Percentiles rank a stretch among this genome's conserved stretches.
These are phyloP conservation scores for Fusarium xyrophilum DNA, from an alignment of 2,329 filamentous ascomycete species.

Conservation along the genomic window DNA sequence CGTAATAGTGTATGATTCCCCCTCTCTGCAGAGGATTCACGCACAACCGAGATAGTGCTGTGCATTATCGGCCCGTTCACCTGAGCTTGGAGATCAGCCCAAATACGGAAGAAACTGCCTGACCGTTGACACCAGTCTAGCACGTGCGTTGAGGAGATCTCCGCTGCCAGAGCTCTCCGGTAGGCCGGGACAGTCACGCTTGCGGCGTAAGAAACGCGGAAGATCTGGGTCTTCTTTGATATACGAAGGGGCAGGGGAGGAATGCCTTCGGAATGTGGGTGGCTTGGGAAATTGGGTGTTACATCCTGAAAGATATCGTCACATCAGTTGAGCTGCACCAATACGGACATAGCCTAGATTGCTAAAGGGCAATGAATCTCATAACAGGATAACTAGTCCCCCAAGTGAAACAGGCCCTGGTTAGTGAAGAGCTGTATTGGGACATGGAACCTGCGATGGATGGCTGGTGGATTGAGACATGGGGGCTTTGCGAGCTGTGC, in stretches of 20 bases:
- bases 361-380: background rate
- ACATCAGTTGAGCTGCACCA: background rate
- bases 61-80: background rate
- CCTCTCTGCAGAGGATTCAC: background rate
- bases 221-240: background rate
- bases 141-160: background rate
- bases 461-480: background rate
- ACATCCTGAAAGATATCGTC: background rate
- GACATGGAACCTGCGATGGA: background rate
- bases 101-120: background rate
- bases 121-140: background rate
- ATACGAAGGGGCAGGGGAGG: background rate
- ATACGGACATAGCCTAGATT: background rate
- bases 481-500: background rate
- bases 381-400: background rate
- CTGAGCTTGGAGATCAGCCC: background rate
- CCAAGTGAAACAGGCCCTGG: constrained; percentile 11
- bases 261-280: background rate
- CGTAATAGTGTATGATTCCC: background rate
- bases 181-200: background rate
- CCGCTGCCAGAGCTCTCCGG: background rate
- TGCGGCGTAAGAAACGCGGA: background rate
- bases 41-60: background rate
- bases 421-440: background rate
- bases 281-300: background rate